phyloP scores from a whole-genome alignment of 2,329 filamentous ascomycete genomes.

The Davidsoniella virescens region DNA sequence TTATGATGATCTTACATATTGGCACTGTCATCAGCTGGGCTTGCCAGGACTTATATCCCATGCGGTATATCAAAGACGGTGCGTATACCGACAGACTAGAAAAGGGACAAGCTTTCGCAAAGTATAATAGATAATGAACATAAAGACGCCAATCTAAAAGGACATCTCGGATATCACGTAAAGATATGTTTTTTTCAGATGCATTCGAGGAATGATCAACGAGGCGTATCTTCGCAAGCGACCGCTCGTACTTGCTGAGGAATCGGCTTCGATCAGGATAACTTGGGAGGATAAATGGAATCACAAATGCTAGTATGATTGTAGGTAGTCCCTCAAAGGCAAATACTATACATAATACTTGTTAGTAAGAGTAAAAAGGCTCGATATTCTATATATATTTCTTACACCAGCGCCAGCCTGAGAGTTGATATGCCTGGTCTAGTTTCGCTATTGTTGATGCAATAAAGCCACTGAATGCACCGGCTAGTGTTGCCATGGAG shows the following conservation, averaged over 20 bases:
- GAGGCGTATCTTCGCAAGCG: conserved; percentile 32
- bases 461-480: conserved; percentile 56
- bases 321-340: conserved; percentile 50
- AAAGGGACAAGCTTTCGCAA: conserved; percentile 37
- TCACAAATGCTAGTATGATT: conserved; percentile 42
- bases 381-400: conserved; percentile 16
- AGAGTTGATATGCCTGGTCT: conserved; percentile 42
- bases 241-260: conserved; percentile 34
- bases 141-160: conserved; percentile 52
- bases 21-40: conserved; percentile 53
- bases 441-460: conserved; percentile 59
- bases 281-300: conserved; percentile 53
- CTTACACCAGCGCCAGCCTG: conserved; percentile 53
- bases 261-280: conserved; percentile 47
- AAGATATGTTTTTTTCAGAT: conserved; percentile 44
- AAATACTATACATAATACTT: conserved; percentile 24
- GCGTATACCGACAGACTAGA: conserved; percentile 45
- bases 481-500: conserved; percentile 50
- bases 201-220: conserved; percentile 34
- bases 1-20: conserved; percentile 30
- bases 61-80: conserved; percentile 41
- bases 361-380: too few species aligned
- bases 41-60: conserved; percentile 32
- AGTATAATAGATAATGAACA: conserved; percentile 42
- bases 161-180: conserved; percentile 53